Percentiles rank a stretch among this genome's conserved stretches.
phyloP scores from a whole-genome alignment of 352 stramenopile genomes.

The Globisporangium rhizosaccharum region DNA sequence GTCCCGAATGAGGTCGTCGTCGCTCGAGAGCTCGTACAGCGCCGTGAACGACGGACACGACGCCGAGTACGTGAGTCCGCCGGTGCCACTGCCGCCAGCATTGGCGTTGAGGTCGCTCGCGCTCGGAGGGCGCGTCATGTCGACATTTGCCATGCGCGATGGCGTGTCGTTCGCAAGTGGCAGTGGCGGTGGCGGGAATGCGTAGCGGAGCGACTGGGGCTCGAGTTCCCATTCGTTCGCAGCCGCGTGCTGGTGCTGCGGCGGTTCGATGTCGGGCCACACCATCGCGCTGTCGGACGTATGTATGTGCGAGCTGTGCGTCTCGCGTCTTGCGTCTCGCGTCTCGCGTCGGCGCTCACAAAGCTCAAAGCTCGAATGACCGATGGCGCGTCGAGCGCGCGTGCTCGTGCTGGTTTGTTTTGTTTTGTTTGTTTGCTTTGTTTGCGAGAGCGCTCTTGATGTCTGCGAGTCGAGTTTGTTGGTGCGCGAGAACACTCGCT shows the following conservation, averaged over 20 bases:
- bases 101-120: conserved; percentile 1
- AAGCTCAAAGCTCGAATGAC: background rate
- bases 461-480: no score
- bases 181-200: conserved; percentile 1
- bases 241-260: background rate
- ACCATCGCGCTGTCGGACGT: conserved; percentile 2
- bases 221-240: conserved; percentile 11
- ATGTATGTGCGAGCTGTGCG: no score
- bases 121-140: conserved; percentile 3
- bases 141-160: background rate
- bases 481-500: no score
- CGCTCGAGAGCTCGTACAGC: conserved; percentile 41
- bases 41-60: conserved; percentile 73
- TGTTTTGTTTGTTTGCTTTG: no score
- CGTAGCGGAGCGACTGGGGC: conserved; percentile 12
- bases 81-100: conserved; percentile 1
- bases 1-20: conserved; percentile 47
- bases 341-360: background rate
- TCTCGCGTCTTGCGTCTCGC: background rate
- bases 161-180: background rate
- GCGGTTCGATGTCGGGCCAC: conserved; percentile 8
- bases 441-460: no score
- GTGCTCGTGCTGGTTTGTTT: background rate
- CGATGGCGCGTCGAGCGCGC: background rate
- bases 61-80: conserved; percentile 52